Conservation (phyloP, 441 rosid species). For the Gossypium schwendimanii region DNA sequence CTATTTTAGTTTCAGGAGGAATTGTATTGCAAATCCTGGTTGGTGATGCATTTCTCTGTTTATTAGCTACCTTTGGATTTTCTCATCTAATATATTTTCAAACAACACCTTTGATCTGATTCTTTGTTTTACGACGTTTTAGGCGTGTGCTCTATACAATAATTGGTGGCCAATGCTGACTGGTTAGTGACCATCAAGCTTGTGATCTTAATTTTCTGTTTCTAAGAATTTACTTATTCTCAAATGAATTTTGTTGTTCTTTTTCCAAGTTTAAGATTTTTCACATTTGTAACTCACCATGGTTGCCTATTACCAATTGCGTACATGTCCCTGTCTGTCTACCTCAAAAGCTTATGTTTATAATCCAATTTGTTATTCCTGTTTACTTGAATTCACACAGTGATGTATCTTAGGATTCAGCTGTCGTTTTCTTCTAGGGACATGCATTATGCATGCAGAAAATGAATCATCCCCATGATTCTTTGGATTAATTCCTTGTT, state of each 20-base stretch:
- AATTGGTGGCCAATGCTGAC: slow-evolving; percentile 99
- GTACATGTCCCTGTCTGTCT: neutral
- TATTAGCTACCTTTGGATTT: neutral
- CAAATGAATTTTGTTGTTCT: neutral
- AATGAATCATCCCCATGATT: neutral
- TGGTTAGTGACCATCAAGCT: slow-evolving; percentile 36
- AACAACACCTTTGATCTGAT: slow-evolving; percentile 1
- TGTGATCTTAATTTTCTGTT: neutral
- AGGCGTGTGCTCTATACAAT: slow-evolving; percentile 90
- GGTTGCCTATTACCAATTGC: neutral
- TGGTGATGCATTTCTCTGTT: slow-evolving; percentile 9
- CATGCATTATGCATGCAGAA: neutral
- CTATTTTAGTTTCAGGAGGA: slow-evolving; percentile 82
- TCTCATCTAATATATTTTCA: neutral
- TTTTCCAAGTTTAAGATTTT: neutral
- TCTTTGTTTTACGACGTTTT: slow-evolving; percentile 17
- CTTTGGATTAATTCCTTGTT: neutral
- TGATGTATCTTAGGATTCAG: neutral
- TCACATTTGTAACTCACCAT: neutral
- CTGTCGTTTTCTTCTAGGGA: neutral
- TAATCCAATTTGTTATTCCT: neutral
- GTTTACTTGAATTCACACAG: neutral
- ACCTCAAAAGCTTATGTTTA: neutral
- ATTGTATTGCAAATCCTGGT: slow-evolving; percentile 89
- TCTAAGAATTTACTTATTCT: neutral